Evolutionary conservation across 768 basidiomycete species (phyloP).

Genomic region (Kwoniella dejecticola): DNA sequence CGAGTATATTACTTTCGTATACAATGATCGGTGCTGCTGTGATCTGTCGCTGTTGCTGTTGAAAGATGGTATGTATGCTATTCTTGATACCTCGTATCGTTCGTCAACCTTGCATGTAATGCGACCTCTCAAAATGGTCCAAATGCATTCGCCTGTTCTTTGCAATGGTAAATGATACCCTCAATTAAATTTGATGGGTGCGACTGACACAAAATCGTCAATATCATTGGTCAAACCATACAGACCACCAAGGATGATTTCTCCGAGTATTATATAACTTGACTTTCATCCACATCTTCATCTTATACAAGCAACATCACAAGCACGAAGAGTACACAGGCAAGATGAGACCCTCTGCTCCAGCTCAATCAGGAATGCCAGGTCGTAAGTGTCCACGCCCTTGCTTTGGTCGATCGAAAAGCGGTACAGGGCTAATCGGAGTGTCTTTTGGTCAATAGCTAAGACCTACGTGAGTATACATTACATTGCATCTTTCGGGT

Average conservation of each 20-base stretch:
- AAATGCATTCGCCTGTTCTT: background rate
- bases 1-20: too few species aligned
- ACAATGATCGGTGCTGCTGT: background rate
- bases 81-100: too few species aligned
- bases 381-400: constrained; percentile 63
- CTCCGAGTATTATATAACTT: background rate
- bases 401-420: background rate
- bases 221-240: constrained; percentile 17
- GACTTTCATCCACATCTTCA: background rate
- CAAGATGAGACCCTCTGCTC: constrained; percentile 59
- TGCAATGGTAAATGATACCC: too few species aligned
- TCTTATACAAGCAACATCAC: background rate
- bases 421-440: background rate
- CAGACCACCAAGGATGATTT: background rate
- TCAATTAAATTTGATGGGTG: background rate
- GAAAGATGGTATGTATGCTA: too few species aligned
- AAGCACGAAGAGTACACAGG: constrained; percentile 3
- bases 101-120: too few species aligned
- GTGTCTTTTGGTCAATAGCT: constrained; percentile 58
- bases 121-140: background rate
- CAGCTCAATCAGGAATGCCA: constrained; percentile 70
- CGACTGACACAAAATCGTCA: constrained; percentile 2
- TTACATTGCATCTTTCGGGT: background rate
- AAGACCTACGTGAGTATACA: constrained; percentile 73
- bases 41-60: background rate